Conservation (phyloP, 139 green algal genomes). For the Micractinium conductrix region DNA sequence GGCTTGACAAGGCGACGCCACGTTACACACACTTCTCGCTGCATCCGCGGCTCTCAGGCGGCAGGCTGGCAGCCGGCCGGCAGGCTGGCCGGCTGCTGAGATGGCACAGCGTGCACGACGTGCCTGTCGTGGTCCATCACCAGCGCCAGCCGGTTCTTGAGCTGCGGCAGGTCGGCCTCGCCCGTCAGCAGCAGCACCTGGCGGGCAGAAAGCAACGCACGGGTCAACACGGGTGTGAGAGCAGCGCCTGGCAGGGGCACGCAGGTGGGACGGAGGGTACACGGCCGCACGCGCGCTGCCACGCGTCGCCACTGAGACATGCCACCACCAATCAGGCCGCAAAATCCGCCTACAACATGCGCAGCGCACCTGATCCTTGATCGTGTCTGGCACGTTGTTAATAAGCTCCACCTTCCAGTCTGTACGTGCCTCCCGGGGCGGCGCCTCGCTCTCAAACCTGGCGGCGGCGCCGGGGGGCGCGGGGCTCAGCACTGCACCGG, state of each 20-base stretch:
- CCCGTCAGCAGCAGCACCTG: conserved; percentile 29
- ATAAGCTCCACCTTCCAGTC: neutral
- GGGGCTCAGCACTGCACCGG: conserved; percentile 6
- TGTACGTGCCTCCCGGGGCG: neutral
- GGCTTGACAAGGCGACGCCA: no score
- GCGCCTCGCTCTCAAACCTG: neutral
- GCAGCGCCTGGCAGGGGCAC: neutral
- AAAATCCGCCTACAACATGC: neutral
- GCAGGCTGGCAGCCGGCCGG: no score
- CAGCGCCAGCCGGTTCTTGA: conserved; percentile 35
- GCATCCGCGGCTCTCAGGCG: no score
- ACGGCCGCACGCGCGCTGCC: no score
- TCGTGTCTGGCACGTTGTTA: conserved; percentile 8
- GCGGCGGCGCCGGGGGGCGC: neutral
- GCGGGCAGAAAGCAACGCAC: neutral
- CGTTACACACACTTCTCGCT: no score
- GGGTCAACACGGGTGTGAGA: no score
- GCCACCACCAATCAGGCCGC: no score
- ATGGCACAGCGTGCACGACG: no score
- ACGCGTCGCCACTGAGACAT: no score
- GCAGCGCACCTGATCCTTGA: conserved; percentile 38
- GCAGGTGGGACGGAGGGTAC: no score
- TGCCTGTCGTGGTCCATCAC: conserved; percentile 48
- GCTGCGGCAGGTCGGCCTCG: neutral
- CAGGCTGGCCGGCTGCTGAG: no score